phyloP scores from a whole-genome alignment of 2,329 filamentous ascomycete genomes.

The Aspergillus sp. region DNA sequence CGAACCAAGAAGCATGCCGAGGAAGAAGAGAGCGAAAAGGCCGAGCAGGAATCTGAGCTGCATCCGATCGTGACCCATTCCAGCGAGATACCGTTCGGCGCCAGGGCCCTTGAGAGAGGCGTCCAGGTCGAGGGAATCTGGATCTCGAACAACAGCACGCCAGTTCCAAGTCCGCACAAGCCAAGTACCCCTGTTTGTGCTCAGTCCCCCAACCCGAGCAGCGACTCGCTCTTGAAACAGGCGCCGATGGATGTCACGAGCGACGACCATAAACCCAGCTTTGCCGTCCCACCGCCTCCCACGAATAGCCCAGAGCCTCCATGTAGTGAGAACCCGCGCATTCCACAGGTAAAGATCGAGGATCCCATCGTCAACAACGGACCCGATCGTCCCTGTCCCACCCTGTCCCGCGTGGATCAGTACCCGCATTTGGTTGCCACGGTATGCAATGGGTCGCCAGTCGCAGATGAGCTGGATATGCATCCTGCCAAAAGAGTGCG shows the following conservation, averaged over 20 bases:
- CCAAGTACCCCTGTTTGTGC: constrained; percentile 15
- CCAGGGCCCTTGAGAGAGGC: constrained; percentile 74
- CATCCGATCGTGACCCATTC: constrained; percentile 44
- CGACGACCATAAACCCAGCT: constrained; percentile 1
- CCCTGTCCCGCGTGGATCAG: background rate
- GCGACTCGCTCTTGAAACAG: background rate
- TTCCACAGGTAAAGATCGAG: constrained; percentile 5
- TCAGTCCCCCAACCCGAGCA: constrained; percentile 8
- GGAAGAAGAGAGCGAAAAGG: constrained; percentile 57
- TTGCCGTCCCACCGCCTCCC: constrained; percentile 1
- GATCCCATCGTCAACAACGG: too few relatives aligned
- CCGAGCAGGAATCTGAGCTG: constrained; percentile 42
- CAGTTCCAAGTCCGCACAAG: constrained; percentile 14
- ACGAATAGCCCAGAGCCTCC: background rate
- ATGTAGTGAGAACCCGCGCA: constrained; percentile 3
- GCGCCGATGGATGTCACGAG: background rate
- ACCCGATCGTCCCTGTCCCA: too few relatives aligned
- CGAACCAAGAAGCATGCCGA: constrained; percentile 53
- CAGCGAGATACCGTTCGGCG: constrained; percentile 71
- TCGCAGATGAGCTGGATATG: background rate
- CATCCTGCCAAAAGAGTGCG: background rate
- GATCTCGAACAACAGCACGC: constrained; percentile 48
- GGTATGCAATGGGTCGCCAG: background rate
- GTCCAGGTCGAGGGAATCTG: constrained; percentile 79
- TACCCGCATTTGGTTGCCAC: background rate